Conservation (phyloP, 352 stramenopile species). For the Phytopythium sindhum region DNA sequence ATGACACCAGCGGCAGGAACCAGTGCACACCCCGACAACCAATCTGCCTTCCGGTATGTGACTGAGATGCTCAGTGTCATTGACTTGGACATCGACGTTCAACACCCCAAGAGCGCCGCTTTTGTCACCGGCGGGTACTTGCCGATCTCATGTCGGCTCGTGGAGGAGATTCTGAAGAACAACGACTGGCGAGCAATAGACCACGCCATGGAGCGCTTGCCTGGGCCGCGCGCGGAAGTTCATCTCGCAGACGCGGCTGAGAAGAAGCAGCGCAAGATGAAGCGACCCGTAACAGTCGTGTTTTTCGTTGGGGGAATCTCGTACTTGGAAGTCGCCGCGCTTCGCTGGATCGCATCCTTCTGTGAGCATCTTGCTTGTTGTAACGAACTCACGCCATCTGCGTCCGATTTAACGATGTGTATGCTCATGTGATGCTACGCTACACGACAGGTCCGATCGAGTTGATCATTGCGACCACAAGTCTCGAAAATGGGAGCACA, state of each 20-base stretch:
- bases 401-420: not conserved
- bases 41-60: constrained; percentile 28
- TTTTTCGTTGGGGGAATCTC: constrained; percentile 70
- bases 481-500: constrained; percentile 46
- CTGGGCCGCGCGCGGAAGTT: constrained; percentile 56
- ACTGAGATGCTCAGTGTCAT: constrained; percentile 34
- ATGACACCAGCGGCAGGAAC: not conserved
- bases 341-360: constrained; percentile 68
- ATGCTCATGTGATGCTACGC: not conserved
- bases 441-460: constrained; percentile 44
- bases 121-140: constrained; percentile 76
- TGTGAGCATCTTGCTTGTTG: constrained; percentile 28
- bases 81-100: constrained; percentile 53
- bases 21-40: not conserved
- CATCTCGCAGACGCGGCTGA: constrained; percentile 17
- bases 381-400: not conserved
- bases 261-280: constrained; percentile 25
- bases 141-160: constrained; percentile 61
- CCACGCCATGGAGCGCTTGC: constrained; percentile 40
- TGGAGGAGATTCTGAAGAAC: constrained; percentile 61
- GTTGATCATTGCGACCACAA: constrained; percentile 57
- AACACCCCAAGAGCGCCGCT: constrained; percentile 46
- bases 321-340: constrained; percentile 66
- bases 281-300: constrained; percentile 55
- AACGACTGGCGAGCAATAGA: constrained; percentile 47